phyloP scores from a whole-genome alignment of 345 rosid genomes.

The Crucihimalaya himalaica region DNA sequence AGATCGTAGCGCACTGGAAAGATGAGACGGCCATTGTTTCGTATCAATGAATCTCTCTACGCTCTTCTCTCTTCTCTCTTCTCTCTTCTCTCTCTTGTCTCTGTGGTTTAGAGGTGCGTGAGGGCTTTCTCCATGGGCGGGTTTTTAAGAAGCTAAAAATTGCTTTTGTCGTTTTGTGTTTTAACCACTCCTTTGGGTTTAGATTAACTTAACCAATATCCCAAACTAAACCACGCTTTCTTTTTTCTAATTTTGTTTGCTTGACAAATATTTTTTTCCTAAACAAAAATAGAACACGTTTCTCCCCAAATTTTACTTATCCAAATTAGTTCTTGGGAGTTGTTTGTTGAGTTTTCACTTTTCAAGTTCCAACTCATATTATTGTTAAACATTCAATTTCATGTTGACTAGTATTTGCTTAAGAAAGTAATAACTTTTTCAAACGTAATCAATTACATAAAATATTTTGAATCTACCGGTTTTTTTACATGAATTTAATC shows the following conservation, averaged over 20 bases:
- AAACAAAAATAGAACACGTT: conserved; percentile 10
- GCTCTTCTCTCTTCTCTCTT: no score
- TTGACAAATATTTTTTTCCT: neutral
- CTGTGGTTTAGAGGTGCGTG: conserved; percentile 35
- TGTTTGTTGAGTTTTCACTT: neutral
- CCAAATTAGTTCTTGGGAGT: neutral
- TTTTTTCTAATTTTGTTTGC: neutral
- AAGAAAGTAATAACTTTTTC: no score
- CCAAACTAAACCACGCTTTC: conserved; percentile 17
- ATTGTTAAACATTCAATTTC: neutral
- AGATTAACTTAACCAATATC: conserved; percentile 15
- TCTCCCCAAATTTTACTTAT: neutral
- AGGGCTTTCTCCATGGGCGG: conserved; percentile 30
- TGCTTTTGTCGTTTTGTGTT: conserved; percentile 36
- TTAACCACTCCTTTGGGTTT: conserved; percentile 33
- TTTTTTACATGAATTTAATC: neutral
- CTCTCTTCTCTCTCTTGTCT: conserved; percentile 8
- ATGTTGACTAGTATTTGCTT: neutral
- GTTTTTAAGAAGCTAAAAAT: conserved; percentile 29
- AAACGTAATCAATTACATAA: neutral
- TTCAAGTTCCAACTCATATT: neutral
- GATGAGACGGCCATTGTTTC: conserved; percentile 57
- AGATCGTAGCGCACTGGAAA: conserved; percentile 38
- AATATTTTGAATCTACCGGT: neutral
- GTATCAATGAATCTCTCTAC: neutral